Percentiles rank a stretch among this genome's conserved stretches.
phyloP scores from a whole-genome alignment of 192 early-diverging fungal genomes.

The Mortierella alpina region DNA sequence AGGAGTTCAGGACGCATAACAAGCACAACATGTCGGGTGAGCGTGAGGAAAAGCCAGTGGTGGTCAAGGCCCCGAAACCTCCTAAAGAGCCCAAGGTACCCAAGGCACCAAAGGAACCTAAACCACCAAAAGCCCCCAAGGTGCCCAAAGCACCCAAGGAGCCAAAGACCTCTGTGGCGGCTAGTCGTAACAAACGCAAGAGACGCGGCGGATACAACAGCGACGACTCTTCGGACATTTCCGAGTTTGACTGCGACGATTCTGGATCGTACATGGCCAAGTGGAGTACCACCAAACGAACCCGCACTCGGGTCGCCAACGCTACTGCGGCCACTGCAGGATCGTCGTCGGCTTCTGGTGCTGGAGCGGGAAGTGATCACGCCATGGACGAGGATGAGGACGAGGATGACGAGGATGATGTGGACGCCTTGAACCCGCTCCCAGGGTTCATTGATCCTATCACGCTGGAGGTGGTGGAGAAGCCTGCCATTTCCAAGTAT shows the following conservation, averaged over 20 bases:
- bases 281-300: slow-evolving; percentile 72
- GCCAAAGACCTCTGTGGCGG: slow-evolving; percentile 50
- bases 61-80: slow-evolving; percentile 43
- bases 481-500: slow-evolving; percentile 95
- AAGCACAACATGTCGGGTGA: slow-evolving; percentile 57
- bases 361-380: slow-evolving; percentile 34
- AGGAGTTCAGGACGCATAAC: slow-evolving; percentile 85
- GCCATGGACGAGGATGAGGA: slow-evolving; percentile 52
- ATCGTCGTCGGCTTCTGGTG: slow-evolving; percentile 5
- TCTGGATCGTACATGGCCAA: slow-evolving; percentile 75
- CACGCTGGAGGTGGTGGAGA: slow-evolving; percentile 88
- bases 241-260: slow-evolving; percentile 75
- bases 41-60: slow-evolving; percentile 41
- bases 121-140: slow-evolving; percentile 48
- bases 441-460: slow-evolving; percentile 95
- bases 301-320: slow-evolving; percentile 57
- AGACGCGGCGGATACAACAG: slow-evolving; percentile 57
- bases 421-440: slow-evolving; percentile 81
- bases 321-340: slow-evolving; percentile 21
- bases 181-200: slow-evolving; percentile 65
- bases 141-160: slow-evolving; percentile 38
- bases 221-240: slow-evolving; percentile 69
- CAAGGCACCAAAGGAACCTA: slow-evolving; percentile 52
- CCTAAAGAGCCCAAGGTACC: slow-evolving; percentile 48
- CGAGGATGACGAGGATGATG: slow-evolving; percentile 55